Evolutionary conservation across 1,139 yeast species (phyloP).

Genomic region (Ogataea hybrid): DNA sequence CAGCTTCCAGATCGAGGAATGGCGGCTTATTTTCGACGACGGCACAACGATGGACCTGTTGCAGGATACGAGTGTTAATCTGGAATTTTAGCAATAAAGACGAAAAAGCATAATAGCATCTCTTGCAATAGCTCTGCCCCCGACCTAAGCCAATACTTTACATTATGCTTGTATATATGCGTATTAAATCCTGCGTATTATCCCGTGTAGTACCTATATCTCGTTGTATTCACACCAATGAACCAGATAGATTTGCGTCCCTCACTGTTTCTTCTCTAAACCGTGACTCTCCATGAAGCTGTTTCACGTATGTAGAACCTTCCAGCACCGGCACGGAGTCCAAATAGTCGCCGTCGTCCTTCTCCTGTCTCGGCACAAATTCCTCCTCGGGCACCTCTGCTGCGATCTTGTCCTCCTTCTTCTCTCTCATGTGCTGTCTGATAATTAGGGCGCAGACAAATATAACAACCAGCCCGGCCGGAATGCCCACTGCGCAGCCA

Average conservation of each 20-base stretch:
- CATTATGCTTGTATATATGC: constrained; percentile 5
- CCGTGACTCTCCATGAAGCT: constrained; percentile 19
- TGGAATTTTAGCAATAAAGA: constrained; percentile 17
- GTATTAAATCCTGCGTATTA: neutral
- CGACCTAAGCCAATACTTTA: neutral
- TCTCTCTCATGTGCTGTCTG: constrained; percentile 37
- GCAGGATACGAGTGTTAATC: constrained; percentile 46
- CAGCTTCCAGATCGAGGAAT: constrained; percentile 59
- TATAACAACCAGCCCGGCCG: constrained; percentile 37
- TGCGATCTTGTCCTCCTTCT: constrained; percentile 33
- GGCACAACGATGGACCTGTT: constrained; percentile 48
- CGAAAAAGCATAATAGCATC: neutral
- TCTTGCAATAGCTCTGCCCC: too few relatives aligned
- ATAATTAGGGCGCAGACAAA: constrained; percentile 37
- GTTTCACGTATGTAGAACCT: constrained; percentile 25
- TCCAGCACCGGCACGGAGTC: constrained; percentile 7
- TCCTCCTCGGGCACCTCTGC: constrained; percentile 1
- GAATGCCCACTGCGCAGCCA: constrained; percentile 50
- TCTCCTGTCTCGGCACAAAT: neutral
- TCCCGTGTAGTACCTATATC: too few relatives aligned
- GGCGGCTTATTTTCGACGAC: constrained; percentile 49
- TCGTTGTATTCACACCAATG: neutral
- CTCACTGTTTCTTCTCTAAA: constrained; percentile 5
- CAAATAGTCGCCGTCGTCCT: constrained; percentile 2
- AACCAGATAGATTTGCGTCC: neutral